These are phyloP conservation scores for Diplodia scrobiculata DNA, from an alignment of 2,329 filamentous ascomycete species.

Conservation along the genomic window DNA sequence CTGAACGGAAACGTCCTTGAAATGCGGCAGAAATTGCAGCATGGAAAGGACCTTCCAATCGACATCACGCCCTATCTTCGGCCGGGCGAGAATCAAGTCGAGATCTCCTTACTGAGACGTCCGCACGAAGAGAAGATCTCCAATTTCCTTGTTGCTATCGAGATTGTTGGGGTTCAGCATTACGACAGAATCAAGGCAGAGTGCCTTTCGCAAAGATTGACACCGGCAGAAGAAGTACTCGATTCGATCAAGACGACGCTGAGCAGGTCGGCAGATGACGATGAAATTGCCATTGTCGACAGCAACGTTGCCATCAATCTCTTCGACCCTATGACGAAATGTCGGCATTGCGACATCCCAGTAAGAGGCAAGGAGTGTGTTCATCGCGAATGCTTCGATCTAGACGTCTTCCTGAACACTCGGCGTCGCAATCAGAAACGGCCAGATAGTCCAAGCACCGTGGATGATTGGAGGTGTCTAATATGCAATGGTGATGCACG, in stretches of 20 bases:
- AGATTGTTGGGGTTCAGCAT: constrained; percentile 62
- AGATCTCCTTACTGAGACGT: constrained; percentile 46
- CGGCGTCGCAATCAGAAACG: constrained; percentile 48
- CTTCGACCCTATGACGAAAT: constrained; percentile 51
- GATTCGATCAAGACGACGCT: constrained; percentile 59
- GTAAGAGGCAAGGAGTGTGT: constrained; percentile 69
- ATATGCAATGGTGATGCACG: constrained; percentile 77
- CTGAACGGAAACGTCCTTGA: constrained; percentile 62
- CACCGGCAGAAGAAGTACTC: constrained; percentile 55
- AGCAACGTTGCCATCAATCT: constrained; percentile 49
- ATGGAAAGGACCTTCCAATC: constrained; percentile 73
- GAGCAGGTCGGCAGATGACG: constrained; percentile 46
- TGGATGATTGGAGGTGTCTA: constrained; percentile 83
- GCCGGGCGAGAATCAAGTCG: constrained; percentile 64
- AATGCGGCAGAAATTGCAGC: constrained; percentile 68
- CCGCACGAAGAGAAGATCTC: constrained; percentile 42
- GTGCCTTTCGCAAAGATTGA: constrained; percentile 37
- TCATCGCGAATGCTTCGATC: constrained; percentile 88
- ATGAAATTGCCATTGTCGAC: constrained; percentile 49
- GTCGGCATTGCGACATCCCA: constrained; percentile 65
- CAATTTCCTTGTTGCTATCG: constrained; percentile 68
- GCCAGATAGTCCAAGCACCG: constrained; percentile 42
- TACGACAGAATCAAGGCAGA: constrained; percentile 44
- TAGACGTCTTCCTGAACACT: constrained; percentile 75
- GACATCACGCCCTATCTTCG: constrained; percentile 67